These are phyloP conservation scores for Gynochthodes officinalis DNA, from an alignment of 257 asterid genomes.

Conservation along the genomic window DNA sequence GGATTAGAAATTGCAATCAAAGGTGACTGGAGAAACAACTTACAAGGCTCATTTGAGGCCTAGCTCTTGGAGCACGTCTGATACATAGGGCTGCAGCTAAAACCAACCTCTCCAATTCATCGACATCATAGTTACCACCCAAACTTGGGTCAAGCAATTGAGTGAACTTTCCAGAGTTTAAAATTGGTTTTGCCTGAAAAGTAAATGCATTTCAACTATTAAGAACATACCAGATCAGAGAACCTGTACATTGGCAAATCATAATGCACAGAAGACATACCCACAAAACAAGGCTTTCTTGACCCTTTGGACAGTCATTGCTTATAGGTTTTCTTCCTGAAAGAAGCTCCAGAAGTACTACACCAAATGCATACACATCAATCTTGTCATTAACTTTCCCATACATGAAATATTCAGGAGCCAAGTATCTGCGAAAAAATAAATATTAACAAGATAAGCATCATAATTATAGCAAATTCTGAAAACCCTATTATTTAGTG, in stretches of 20 bases:
- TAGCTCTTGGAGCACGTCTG: constrained; percentile 82
- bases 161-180: constrained; percentile 53
- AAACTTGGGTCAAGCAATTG: constrained; percentile 64
- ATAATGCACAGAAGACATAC: constrained; percentile 43
- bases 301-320: constrained; percentile 78
- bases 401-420: constrained; percentile 97
- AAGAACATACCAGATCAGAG: constrained; percentile 6
- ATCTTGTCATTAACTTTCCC: constrained; percentile 93
- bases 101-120: constrained; percentile 75
- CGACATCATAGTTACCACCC: constrained; percentile 50
- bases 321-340: constrained; percentile 93
- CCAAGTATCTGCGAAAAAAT: constrained; percentile 66
- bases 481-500: neutral
- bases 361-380: constrained; percentile 94
- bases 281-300: constrained; percentile 98
- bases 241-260: neutral
- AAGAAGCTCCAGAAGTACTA: constrained; percentile 92
- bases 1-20: neutral
- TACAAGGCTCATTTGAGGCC: constrained; percentile 88
- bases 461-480: neutral
- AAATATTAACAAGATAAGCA: constrained; percentile 13
- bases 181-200: constrained; percentile 78
- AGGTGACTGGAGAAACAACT: constrained; percentile 23
- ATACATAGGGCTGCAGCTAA: constrained; percentile 88
- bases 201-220: neutral